Evolutionary conservation across 1,139 yeast genomes (phyloP).

Genomic region (Kodamaea plutei): DNA sequence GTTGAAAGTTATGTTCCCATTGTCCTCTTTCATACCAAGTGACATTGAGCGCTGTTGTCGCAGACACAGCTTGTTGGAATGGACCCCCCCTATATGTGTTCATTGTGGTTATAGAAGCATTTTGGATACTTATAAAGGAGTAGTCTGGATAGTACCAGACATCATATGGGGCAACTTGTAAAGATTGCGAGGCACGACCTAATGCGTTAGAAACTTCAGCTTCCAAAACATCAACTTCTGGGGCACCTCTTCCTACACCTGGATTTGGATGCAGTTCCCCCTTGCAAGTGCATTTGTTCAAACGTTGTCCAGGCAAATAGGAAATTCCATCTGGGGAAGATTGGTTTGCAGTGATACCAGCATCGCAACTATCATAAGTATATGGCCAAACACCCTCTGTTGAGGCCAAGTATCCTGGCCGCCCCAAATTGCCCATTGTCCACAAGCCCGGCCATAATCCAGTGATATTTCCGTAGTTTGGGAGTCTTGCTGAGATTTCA

Average conservation of each 20-base stretch:
- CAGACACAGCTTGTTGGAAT: conserved; percentile 28
- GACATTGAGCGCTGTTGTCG: conserved; percentile 21
- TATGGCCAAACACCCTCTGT: conserved; percentile 32
- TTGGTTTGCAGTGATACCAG: conserved; percentile 30
- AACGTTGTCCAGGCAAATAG: conserved; percentile 26
- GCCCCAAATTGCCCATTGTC: conserved; percentile 29
- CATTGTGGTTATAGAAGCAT: conserved; percentile 22
- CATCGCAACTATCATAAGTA: conserved; percentile 28
- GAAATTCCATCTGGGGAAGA: conserved; percentile 30
- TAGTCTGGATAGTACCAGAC: conserved; percentile 30
- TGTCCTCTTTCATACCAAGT: conserved; percentile 26
- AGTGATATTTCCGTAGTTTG: conserved; percentile 25
- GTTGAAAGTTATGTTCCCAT: conserved; percentile 18
- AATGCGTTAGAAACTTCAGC: conserved; percentile 17
- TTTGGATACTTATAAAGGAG: conserved; percentile 20
- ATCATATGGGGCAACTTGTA: conserved; percentile 29
- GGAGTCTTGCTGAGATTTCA: conserved; percentile 22
- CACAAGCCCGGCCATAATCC: conserved; percentile 32
- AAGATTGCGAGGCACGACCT: conserved; percentile 27
- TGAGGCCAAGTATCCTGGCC: conserved; percentile 26
- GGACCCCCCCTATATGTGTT: conserved; percentile 31
- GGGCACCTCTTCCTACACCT: conserved; percentile 28
- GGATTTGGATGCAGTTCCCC: conserved; percentile 27
- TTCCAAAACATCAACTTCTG: conserved; percentile 28
- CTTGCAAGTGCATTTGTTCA: conserved; percentile 23